Evolutionary conservation across 2,329 filamentous ascomycete species (phyloP).

Genomic region (Didymella pinodella): DNA sequence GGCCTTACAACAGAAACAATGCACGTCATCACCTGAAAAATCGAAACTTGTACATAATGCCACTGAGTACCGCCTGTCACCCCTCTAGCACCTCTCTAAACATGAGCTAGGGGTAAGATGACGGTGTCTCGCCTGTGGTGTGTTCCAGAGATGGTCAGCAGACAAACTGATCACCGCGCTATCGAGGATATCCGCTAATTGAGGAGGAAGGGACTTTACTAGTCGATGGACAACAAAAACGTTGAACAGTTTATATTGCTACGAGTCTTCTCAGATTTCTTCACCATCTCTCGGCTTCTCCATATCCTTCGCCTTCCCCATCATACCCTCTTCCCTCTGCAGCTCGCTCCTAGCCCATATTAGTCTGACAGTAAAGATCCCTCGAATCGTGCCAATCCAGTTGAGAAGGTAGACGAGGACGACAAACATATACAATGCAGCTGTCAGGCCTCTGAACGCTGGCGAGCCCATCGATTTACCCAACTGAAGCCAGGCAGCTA

Average conservation of each 20-base stretch:
- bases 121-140: constrained; percentile 5
- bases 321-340: constrained; percentile 15
- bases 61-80: too few relatives aligned
- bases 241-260: neutral
- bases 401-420: constrained; percentile 12
- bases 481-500: constrained; percentile 16
- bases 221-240: neutral
- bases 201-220: neutral
- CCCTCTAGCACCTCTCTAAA: too few relatives aligned
- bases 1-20: neutral
- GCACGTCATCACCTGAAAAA: neutral
- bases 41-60: too few relatives aligned
- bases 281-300: neutral
- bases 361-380: constrained; percentile 6
- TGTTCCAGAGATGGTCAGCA: neutral
- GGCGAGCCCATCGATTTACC: constrained; percentile 12
- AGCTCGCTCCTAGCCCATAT: constrained; percentile 19
- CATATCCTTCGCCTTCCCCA: constrained; percentile 15
- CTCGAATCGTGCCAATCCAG: constrained; percentile 11
- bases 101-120: too few relatives aligned
- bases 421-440: constrained; percentile 7
- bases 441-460: constrained; percentile 10
- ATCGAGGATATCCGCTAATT: neutral
- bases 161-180: constrained; percentile 1
- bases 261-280: neutral